Evolutionary conservation across 108 stramenopile species (phyloP).

Genomic region (Cyclotella choctawhatcheeana): DNA sequence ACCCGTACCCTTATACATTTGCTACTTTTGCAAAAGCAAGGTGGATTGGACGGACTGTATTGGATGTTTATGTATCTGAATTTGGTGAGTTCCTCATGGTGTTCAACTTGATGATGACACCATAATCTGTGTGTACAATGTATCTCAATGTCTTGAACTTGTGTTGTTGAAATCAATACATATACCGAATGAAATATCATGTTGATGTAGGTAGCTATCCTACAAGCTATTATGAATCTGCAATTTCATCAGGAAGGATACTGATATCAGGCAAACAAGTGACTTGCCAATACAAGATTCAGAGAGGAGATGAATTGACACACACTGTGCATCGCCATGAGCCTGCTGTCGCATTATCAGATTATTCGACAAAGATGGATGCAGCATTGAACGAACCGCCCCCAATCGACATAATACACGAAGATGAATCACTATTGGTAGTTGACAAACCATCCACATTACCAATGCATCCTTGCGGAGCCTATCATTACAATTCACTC

Average conservation of each 20-base stretch:
- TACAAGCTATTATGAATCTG: constrained; percentile 67
- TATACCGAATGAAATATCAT: not conserved
- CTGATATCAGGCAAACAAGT: constrained; percentile 70
- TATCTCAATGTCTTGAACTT: too few species aligned
- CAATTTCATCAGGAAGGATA: constrained; percentile 78
- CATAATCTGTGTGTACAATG: not conserved
- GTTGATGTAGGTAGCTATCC: constrained; percentile 63
- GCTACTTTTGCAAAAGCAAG: constrained; percentile 77
- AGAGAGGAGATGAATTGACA: constrained; percentile 65
- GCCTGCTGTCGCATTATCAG: constrained; percentile 70
- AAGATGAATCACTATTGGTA: constrained; percentile 64
- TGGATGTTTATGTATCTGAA: constrained; percentile 76
- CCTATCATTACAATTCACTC: constrained; percentile 86
- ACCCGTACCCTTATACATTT: constrained; percentile 83
- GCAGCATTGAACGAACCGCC: constrained; percentile 1
- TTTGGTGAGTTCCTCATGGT: constrained; percentile 51
- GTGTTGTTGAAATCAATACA: not conserved
- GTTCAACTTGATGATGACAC: not conserved
- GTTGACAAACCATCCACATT: constrained; percentile 93
- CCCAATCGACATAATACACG: constrained; percentile 62
- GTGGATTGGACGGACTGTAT: constrained; percentile 74
- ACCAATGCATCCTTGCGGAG: constrained; percentile 95
- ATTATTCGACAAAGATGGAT: not conserved
- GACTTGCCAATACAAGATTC: constrained; percentile 54
- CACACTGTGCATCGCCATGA: constrained; percentile 91